phyloP scores from a whole-genome alignment of 2,329 filamentous ascomycete genomes.

The Capronia americana region DNA sequence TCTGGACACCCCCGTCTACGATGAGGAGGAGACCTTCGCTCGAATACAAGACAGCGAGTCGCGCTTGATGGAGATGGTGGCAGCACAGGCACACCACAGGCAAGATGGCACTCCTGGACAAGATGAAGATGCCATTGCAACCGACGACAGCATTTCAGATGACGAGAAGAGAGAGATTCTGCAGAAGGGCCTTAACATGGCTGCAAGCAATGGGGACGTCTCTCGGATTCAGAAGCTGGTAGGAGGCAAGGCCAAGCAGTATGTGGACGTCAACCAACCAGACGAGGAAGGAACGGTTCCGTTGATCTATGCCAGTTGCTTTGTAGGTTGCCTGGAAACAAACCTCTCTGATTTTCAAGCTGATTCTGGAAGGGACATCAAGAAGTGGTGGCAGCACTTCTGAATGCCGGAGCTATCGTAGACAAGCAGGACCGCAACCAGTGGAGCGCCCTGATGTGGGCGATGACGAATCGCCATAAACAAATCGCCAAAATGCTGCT shows the following conservation, averaged over 20 bases:
- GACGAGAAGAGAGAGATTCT: constrained; percentile 80
- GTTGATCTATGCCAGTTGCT: constrained; percentile 96
- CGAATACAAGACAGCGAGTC: constrained; percentile 78
- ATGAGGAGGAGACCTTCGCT: constrained; percentile 66
- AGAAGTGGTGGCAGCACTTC: constrained; percentile 80
- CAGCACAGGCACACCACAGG: constrained; percentile 85
- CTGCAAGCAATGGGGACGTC: constrained; percentile 93
- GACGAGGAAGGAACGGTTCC: constrained; percentile 97
- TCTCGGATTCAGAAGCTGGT: constrained; percentile 79
- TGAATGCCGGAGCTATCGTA: constrained; percentile 85
- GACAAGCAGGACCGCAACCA: constrained; percentile 95
- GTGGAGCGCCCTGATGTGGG: constrained; percentile 99
- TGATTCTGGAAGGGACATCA: constrained; percentile 70
- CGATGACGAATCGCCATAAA: constrained; percentile 98
- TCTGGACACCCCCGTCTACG: constrained; percentile 77
- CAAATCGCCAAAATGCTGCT: constrained; percentile 90
- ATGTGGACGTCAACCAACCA: constrained; percentile 82
- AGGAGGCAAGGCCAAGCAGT: constrained; percentile 72
- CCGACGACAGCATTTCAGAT: constrained; percentile 73
- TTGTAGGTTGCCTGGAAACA: constrained; percentile 50
- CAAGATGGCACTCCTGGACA: constrained; percentile 67
- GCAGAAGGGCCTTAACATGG: constrained; percentile 90
- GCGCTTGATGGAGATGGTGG: constrained; percentile 92
- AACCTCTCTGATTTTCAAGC: neutral
- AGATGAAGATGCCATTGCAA: constrained; percentile 79